phyloP scores from a whole-genome alignment of 2,329 filamentous ascomycete genomes.

The Aspergillus latus region DNA sequence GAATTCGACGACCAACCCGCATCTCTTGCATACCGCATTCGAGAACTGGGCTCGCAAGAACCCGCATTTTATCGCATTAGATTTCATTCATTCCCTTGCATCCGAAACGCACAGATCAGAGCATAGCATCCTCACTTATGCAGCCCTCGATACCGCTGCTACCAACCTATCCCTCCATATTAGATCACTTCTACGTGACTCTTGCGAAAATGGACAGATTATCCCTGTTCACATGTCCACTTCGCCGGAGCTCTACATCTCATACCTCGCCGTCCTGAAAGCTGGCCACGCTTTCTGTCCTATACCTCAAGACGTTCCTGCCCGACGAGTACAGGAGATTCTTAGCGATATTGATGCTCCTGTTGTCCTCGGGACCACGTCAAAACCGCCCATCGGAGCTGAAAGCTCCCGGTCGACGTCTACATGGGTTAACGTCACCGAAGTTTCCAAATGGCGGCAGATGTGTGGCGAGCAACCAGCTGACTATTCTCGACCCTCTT shows the following conservation, averaged over 20 bases:
- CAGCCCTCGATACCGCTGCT: slow-evolving; percentile 25
- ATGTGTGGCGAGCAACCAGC: slow-evolving; percentile 3
- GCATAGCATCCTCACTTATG: slow-evolving; percentile 29
- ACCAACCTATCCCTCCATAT: slow-evolving; percentile 24
- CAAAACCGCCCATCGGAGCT: slow-evolving; percentile 17
- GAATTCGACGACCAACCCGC: slow-evolving; percentile 3
- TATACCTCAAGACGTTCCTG: slow-evolving; percentile 38
- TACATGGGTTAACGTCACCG: slow-evolving; percentile 26
- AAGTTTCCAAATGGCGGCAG: slow-evolving; percentile 23
- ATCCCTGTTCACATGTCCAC: slow-evolving; percentile 33
- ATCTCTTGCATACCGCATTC: slow-evolving; percentile 29
- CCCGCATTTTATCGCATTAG: slow-evolving; percentile 27
- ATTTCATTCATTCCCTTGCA: slow-evolving; percentile 29
- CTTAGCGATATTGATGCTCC: slow-evolving; percentile 29
- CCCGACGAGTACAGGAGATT: slow-evolving; percentile 28
- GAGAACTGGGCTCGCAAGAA: slow-evolving; percentile 26
- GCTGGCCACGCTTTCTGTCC: slow-evolving; percentile 40
- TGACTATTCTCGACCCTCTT: background rate
- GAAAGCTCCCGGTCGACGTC: slow-evolving; percentile 3
- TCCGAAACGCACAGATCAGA: slow-evolving; percentile 18
- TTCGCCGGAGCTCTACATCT: slow-evolving; percentile 41
- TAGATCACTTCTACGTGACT: slow-evolving; percentile 11
- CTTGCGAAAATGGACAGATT: slow-evolving; percentile 17
- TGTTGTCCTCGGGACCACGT: slow-evolving; percentile 24
- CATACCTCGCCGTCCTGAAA: slow-evolving; percentile 39